Base-by-base conservation (phyloP, 2,329 filamentous ascomycete genomes). In the Aspergillus versicolor region DNA sequence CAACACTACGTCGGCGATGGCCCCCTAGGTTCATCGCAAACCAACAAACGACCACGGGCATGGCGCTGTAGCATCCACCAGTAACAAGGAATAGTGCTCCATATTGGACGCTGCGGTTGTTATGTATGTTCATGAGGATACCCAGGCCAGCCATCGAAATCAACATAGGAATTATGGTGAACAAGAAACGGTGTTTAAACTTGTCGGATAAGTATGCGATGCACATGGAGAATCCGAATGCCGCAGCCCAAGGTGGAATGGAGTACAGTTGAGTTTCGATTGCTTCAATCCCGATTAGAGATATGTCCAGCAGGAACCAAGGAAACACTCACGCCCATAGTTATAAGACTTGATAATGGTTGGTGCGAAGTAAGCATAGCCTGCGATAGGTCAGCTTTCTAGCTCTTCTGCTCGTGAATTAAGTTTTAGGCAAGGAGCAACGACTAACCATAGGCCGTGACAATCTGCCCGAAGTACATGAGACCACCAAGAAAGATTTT, bases 41-140 rank as follows among this genome's bases (percentile, higher is more conserved):
- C 89, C 89, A 92, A 71, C 88, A 92, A 7, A 92, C 84, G 43
- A 92, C 85, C 30, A 96, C 87, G 0, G 93, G 92, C 88, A 96
- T 92, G n/a, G 92, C 90, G 1, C 86, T 87, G 75, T 95, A 97
- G 0, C 84, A 83, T 49, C 91, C 91, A 77, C 87, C 87, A 2
- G 90, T 88, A 49, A 95, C 85, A 32, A 97, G 78, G 78, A 95
- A 96, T 0, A 97, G 81, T 0, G 88, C 90, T 0, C 80, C 88
- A 67, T 96, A 97, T 71, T 94, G 83, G 6, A 90, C 75, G 12
- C 81, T 61, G 0, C 77, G 78, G 70, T 91, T 83, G 13, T 59
- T 64, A 71, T 93, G 88, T 5, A 93, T 84, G 11, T 79, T 77
- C 48, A 95, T 77, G 7, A 96, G 81, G 59, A 93, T 90, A 3